These are phyloP conservation scores for Phytopythium chamaehyphon DNA, from an alignment of 352 stramenopile species.

Conservation along the genomic window DNA sequence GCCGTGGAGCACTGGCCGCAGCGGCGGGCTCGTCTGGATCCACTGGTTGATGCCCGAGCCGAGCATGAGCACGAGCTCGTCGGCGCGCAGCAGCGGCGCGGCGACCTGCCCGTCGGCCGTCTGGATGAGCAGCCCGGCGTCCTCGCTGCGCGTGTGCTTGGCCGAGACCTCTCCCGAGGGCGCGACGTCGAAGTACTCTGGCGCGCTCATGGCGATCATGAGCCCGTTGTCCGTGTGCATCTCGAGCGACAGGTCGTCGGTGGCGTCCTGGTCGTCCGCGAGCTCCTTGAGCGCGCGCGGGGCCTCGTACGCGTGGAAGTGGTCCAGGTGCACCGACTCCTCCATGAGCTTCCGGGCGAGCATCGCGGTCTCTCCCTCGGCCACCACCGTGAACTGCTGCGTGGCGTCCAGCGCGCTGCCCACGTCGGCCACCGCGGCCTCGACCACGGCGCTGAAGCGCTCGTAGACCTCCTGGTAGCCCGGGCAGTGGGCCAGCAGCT, in stretches of 20 bases:
- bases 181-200: conserved; percentile 62
- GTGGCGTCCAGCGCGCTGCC: conserved; percentile 55
- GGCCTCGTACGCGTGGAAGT: conserved; percentile 74
- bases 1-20: conserved; percentile 65
- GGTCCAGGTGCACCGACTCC: conserved; percentile 71
- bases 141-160: conserved; percentile 44
- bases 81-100: conserved; percentile 47
- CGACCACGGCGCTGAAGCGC: conserved; percentile 50
- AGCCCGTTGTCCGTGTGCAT: conserved; percentile 77
- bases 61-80: conserved; percentile 82
- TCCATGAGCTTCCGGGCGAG: conserved; percentile 52
- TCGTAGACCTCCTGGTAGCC: conserved; percentile 50
- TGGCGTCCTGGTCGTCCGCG: conserved; percentile 14
- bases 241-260: conserved; percentile 52
- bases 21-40: conserved; percentile 48
- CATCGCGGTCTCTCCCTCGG: conserved; percentile 29
- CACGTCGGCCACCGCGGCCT: conserved; percentile 51
- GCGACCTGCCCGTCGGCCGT: conserved; percentile 46
- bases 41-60: conserved; percentile 70
- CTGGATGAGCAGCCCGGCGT: conserved; percentile 68
- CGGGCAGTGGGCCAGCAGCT: conserved; percentile 47
- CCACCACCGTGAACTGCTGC: conserved; percentile 38
- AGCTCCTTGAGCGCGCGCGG: conserved; percentile 4
- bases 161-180: conserved; percentile 32
- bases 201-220: conserved; percentile 69